phyloP scores from a whole-genome alignment of 805 yeast species.

The Kodamaea restingae region DNA sequence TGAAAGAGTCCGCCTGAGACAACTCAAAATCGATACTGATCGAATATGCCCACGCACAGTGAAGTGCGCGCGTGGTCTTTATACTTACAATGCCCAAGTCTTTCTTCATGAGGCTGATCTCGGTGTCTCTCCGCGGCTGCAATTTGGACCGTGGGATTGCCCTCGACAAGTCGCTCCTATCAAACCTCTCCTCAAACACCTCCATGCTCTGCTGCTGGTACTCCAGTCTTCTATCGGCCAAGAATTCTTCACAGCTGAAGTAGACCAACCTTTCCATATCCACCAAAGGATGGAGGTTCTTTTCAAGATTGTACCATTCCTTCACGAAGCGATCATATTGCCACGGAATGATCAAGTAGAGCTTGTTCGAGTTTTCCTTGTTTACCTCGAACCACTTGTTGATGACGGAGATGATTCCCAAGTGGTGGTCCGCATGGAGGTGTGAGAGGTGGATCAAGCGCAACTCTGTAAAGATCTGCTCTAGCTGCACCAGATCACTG shows the following conservation, averaged over 20 bases:
- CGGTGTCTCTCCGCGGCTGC: slow-evolving; percentile 22
- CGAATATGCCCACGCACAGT: slow-evolving; percentile 77
- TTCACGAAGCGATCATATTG: slow-evolving; percentile 60
- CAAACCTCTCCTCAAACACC: slow-evolving; percentile 32
- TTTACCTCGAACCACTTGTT: slow-evolving; percentile 59
- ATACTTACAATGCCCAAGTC: slow-evolving; percentile 44
- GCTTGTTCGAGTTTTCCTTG: slow-evolving; percentile 23
- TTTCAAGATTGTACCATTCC: slow-evolving; percentile 63
- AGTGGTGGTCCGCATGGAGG: slow-evolving; percentile 95
- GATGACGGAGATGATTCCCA: slow-evolving; percentile 73
- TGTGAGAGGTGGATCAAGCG: slow-evolving; percentile 73
- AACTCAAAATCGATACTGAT: slow-evolving; percentile 54
- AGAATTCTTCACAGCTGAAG: slow-evolving; percentile 59
- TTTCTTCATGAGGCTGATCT: slow-evolving; percentile 33
- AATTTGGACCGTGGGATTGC: slow-evolving; percentile 20
- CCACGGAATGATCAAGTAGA: slow-evolving; percentile 73
- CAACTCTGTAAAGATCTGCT: slow-evolving; percentile 54
- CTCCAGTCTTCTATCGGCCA: slow-evolving; percentile 30
- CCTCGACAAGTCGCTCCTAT: slow-evolving; percentile 16
- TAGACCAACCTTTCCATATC: slow-evolving; percentile 44
- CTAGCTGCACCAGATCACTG: slow-evolving; percentile 37
- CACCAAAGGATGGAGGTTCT: slow-evolving; percentile 16
- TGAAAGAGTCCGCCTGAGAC: slow-evolving; percentile 42
- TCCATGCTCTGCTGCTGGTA: slow-evolving; percentile 24
- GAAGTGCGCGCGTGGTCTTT: slow-evolving; percentile 71